These are phyloP conservation scores for Coniella vitis DNA, from an alignment of 2,329 filamentous ascomycete genomes.

Conservation along the genomic window DNA sequence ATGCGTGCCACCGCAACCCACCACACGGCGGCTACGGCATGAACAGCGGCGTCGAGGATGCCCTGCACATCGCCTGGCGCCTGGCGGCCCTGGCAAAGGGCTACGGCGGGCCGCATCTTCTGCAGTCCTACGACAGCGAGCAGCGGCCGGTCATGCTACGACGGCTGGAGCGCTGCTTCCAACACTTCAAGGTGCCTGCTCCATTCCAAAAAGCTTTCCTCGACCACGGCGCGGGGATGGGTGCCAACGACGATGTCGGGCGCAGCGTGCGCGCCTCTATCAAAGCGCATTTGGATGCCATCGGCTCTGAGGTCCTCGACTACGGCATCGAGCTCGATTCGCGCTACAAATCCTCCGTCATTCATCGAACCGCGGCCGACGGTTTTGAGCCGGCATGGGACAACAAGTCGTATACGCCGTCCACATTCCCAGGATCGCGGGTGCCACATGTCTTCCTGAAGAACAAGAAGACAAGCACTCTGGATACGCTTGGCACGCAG, in stretches of 20 bases:
- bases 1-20: constrained; percentile 30
- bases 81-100: constrained; percentile 1
- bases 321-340: constrained; percentile 7
- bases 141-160: constrained; percentile 3
- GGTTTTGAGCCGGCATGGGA: constrained; percentile 1
- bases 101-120: constrained; percentile 5
- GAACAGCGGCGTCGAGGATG: constrained; percentile 24
- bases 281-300: constrained; percentile 2
- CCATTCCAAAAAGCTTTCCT: constrained; percentile 1
- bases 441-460: constrained; percentile 4
- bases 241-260: not conserved
- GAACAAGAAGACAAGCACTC: constrained; percentile 3
- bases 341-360: constrained; percentile 1
- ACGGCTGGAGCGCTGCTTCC: constrained; percentile 2
- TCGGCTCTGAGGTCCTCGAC: constrained; percentile 6
- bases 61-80: constrained; percentile 6
- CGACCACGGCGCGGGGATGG: constrained; percentile 1
- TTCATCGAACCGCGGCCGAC: constrained; percentile 1
- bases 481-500: constrained; percentile 1
- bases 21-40: constrained; percentile 31
- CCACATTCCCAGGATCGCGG: constrained; percentile 3
- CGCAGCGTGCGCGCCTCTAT: constrained; percentile 1
- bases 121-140: constrained; percentile 6
- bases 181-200: constrained; percentile 5
- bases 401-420: constrained; percentile 3